These are phyloP conservation scores for Syzygium syzygioides DNA, from an alignment of 441 rosid genomes.

Conservation along the genomic window DNA sequence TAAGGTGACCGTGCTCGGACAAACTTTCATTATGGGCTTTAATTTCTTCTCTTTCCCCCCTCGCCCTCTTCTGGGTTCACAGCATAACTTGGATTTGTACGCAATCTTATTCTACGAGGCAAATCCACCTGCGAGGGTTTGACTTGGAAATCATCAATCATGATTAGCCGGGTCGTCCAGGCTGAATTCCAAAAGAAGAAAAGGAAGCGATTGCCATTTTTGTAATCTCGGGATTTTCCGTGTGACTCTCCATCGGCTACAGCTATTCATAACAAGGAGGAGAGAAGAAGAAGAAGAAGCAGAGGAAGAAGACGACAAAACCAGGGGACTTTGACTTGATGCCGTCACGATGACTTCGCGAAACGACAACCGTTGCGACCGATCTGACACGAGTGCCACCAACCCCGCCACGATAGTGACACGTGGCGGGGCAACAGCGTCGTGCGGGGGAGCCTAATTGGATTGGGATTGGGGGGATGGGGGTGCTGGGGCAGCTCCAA, in stretches of 20 bases:
- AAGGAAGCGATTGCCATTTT: background rate
- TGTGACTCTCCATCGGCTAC: background rate
- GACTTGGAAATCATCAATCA: background rate
- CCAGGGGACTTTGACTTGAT: background rate
- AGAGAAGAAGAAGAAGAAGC: fast-evolving
- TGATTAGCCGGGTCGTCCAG: background rate
- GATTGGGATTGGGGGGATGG: no score
- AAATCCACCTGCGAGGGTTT: background rate
- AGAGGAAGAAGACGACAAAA: no score
- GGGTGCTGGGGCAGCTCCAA: background rate
- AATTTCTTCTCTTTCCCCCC: background rate
- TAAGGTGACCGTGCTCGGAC: background rate
- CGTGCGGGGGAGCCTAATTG: background rate
- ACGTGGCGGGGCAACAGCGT: background rate
- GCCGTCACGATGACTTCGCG: background rate
- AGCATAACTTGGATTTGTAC: background rate
- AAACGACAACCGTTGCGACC: background rate
- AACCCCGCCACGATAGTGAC: background rate
- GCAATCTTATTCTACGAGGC: background rate
- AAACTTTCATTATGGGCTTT: no score
- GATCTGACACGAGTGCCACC: background rate
- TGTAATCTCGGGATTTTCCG: background rate
- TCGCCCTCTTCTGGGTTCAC: background rate
- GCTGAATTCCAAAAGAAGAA: background rate
- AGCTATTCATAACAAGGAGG: fast-evolving